Evolutionary conservation across 768 basidiomycete genomes (phyloP), one percentile per base, ranked within the genome.

Genomic region (Piloderma croceum): DNA sequence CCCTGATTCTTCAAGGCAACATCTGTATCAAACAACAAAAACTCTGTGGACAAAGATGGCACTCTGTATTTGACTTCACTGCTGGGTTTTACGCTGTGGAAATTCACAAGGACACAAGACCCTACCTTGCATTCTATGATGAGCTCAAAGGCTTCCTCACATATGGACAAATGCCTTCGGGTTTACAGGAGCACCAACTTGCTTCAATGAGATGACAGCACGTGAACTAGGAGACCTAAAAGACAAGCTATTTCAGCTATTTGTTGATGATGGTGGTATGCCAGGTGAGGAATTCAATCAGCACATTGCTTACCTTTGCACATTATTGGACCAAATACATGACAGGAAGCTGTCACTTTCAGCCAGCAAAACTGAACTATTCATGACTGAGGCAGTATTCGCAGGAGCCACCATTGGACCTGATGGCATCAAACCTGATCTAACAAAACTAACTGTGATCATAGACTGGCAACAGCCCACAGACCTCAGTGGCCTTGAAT

Each of bases 221-320:
- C 12, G 33, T 0, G 15, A 39, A 1, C 31, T 66, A 3, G 42
- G 54, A 1, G 61, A 63, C 32, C 24, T 64, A 2, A 50, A 52
- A 1, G 36, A 50, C 2, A 24, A 37, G 1, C 31, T 45, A 0
- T 24, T 67, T 13, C 63, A 68, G 36, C 40, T 62, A 5, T 70
- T 68, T n/a, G 62, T 72, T 0, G 67, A 72, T 32, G 62, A 73
- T 39, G 59, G 66, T 0, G 63, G 56, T 0, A 31, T 54, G 5
- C 56, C 60, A 15, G 60, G 47, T n/a, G 56, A 70, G 46, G 38
- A 31, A 0, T 69, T 71, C 37, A 49, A 57, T 1, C 49, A 51
- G 15, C 46, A 47, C 21, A 24, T 65, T 23, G 19, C 1, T 3
- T 52, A 59, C 1, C 36, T 71, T 4, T 13, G 44, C 1, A 18